Evolutionary conservation across 352 stramenopile species (phyloP), one percentile per base, ranked within the genome.

Genomic region (Globisporangium spinosum): DNA sequence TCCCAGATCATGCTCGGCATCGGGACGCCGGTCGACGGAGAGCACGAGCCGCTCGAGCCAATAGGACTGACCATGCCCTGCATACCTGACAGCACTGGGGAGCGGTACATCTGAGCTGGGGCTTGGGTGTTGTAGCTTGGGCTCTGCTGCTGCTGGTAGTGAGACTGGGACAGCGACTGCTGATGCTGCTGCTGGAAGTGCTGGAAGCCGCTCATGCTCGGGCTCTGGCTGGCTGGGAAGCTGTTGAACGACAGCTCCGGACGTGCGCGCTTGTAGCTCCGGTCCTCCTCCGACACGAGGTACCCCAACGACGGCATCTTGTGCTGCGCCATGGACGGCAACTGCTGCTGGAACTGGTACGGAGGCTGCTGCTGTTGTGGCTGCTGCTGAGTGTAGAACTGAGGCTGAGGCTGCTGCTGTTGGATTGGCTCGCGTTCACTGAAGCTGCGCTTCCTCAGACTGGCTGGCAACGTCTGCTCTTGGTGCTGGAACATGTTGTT

Each of bases 1-100:
- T 91, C 80, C 85, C 85, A 93, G 38, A 93, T 81, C 38, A 78
- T 82, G 51, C 77, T 79, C 0, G 70, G 61, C 32, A 79, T 62
- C 20, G 35, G 15, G 2, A 54, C 15, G 23, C 65, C 43, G 9
- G 38, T 23, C 4, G 15, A 55, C 12, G 65, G 45, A 3, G 70
- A 51, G 23, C 45, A 20, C 25, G 47, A 45, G 43, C 57, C 38
- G 27, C 45, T 13, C 20, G 47, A 45, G 29, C 57, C 38, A 45
- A 35, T 56, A 40, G n/a, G 73, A 76, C 38, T 59, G 69, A 7
- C 54, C 71, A 35, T 69, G 40, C 40, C 40, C 15, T 49, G 40
- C 40, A 49, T 49, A 51, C 1, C 62, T 10, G 29, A 57, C n/a
- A 62, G 67, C 22, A 54, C 64, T 76, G 47, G 71, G 65, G 27